A percentile compares a stretch with the other conserved stretches of the same genome.
Evolutionary conservation across 352 stramenopile species (phyloP).

Genomic region (Phytophthora pistaciae): DNA sequence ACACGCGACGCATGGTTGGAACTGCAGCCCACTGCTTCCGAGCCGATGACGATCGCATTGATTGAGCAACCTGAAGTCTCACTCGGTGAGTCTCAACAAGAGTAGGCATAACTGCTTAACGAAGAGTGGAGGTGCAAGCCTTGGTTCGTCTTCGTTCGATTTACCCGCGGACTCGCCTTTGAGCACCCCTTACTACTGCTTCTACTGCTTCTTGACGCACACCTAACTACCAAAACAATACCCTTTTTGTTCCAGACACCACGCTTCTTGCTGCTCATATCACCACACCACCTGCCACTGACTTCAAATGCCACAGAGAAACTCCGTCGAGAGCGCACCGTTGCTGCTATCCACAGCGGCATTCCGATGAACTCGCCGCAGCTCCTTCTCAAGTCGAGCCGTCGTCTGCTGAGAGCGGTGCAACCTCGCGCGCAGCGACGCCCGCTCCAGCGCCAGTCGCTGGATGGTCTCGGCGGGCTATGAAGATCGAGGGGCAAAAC

Average conservation of each 20-base stretch:
- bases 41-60: no score
- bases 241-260: conserved; percentile 25
- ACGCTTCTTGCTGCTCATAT: conserved; percentile 18
- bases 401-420: conserved; percentile 65
- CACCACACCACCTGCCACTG: not conserved
- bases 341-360: conserved; percentile 59
- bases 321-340: conserved; percentile 51
- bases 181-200: conserved; percentile 16
- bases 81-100: no score
- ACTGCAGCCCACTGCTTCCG: no score
- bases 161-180: conserved; percentile 14
- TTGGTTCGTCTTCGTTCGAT: conserved; percentile 34
- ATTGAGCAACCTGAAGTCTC: no score
- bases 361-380: conserved; percentile 54
- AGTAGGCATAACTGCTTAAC: no score
- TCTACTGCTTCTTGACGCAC: conserved; percentile 14
- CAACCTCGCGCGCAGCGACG: conserved; percentile 55
- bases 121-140: not conserved
- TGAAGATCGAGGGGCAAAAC: conserved; percentile 45
- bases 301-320: conserved; percentile 72
- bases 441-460: conserved; percentile 54
- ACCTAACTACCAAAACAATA: conserved; percentile 20
- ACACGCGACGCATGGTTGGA: no score
- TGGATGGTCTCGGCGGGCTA: conserved; percentile 58
- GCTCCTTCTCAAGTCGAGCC: conserved; percentile 63